These are phyloP conservation scores for Jacaranda copaia DNA, from an alignment of 257 asterid species.

Conservation along the genomic window DNA sequence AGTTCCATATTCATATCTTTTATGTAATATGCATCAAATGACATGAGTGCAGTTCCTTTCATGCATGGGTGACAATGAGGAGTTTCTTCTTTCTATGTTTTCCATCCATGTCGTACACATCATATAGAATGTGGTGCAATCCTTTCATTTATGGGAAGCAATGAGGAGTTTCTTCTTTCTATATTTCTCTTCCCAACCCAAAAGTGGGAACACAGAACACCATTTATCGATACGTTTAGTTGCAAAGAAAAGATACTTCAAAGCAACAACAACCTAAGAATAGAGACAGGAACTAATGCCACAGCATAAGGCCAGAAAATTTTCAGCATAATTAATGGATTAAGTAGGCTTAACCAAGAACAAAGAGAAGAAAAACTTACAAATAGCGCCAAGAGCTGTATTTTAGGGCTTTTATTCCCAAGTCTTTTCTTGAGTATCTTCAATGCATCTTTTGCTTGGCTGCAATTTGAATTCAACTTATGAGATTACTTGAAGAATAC, in stretches of 20 bases:
- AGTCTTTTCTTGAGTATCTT: constrained; percentile 90
- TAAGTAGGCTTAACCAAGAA: not conserved
- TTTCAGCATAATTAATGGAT: not conserved
- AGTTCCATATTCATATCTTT: too few species aligned
- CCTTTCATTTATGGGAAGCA: too few species aligned
- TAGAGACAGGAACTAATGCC: constrained; percentile 6
- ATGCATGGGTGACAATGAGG: too few species aligned
- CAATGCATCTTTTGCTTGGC: constrained; percentile 94
- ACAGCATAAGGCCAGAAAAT: not conserved
- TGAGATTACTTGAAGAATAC: constrained; percentile 29
- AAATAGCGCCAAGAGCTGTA: constrained; percentile 86
- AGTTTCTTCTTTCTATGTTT: too few species aligned
- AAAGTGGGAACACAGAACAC: not conserved
- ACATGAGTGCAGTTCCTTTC: too few species aligned
- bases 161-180: too few species aligned
- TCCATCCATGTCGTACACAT: too few species aligned
- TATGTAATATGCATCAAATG: too few species aligned
- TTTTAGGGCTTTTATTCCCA: constrained; percentile 84
- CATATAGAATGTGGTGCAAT: too few species aligned
- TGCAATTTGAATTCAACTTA: constrained; percentile 46
- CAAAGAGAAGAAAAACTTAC: constrained; percentile 57
- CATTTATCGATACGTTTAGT: not conserved
- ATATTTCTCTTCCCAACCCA: too few species aligned
- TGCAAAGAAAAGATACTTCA: not conserved
- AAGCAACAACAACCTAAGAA: constrained; percentile 20